phyloP scores from a whole-genome alignment of 1,284 basidiomycete genomes.

The Apiotrichum mycotoxinovorans region DNA sequence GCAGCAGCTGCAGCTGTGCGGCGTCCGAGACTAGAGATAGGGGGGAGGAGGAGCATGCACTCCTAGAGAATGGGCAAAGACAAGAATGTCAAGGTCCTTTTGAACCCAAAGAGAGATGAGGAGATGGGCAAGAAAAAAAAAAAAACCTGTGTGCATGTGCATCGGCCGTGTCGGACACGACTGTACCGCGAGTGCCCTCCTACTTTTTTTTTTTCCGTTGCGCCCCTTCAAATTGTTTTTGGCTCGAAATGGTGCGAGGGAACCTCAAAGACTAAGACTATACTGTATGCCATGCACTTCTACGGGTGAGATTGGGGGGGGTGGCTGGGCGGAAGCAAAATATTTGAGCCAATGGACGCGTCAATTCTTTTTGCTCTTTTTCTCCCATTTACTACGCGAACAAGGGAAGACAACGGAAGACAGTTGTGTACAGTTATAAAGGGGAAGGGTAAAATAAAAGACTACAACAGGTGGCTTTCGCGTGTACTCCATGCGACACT shows the following conservation, averaged over 20 bases:
- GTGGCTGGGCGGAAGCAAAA: too few species aligned
- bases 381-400: too few species aligned
- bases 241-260: not conserved
- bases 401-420: too few species aligned
- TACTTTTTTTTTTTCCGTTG: not conserved
- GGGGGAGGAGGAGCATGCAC: conserved; percentile 20
- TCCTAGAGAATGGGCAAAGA: not conserved
- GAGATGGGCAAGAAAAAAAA: too few species aligned
- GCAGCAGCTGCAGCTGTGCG: not conserved
- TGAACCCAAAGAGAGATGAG: not conserved
- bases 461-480: not conserved
- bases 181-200: too few species aligned
- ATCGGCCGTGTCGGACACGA: too few species aligned
- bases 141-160: too few species aligned
- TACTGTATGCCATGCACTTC: too few species aligned
- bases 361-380: not conserved
- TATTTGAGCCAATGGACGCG: not conserved
- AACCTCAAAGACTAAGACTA: not conserved
- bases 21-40: conserved; percentile 3
- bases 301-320: not conserved
- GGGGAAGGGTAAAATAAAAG: not conserved
- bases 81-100: not conserved
- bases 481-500: not conserved
- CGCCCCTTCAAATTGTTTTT: too few species aligned
- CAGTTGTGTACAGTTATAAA: not conserved